These are phyloP conservation scores for Sarocladium kiliense DNA, from an alignment of 2,329 filamentous ascomycete species.

Conservation along the genomic window DNA sequence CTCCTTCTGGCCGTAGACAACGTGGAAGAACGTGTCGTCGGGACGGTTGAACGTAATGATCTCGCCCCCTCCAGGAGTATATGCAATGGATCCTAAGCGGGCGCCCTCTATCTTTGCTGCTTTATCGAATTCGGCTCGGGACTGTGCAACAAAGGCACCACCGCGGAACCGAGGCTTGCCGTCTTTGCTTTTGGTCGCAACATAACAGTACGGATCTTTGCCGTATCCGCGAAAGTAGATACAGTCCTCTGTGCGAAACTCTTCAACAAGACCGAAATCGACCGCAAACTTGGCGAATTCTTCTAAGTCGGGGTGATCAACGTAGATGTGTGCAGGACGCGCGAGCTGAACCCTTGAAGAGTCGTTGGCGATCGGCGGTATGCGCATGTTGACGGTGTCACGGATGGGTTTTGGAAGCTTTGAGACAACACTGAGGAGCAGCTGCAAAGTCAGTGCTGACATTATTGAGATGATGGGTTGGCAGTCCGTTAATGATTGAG, in stretches of 20 bases:
- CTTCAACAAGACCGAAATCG: conserved; percentile 23
- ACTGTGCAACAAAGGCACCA: conserved; percentile 23
- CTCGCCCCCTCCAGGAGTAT: conserved; percentile 28
- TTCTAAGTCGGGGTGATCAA: conserved; percentile 21
- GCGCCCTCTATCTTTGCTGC: conserved; percentile 11
- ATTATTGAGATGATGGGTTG: not conserved
- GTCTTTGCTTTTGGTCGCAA: conserved; percentile 25
- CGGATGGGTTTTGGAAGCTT: not conserved
- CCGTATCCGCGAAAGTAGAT: conserved; percentile 48
- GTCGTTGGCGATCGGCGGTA: conserved; percentile 13
- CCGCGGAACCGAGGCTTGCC: conserved; percentile 19
- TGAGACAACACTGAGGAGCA: not conserved
- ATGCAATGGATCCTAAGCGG: not conserved
- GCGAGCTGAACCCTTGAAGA: conserved; percentile 17
- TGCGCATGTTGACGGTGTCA: not conserved
- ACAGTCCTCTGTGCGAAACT: conserved; percentile 18
- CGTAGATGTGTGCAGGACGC: conserved; percentile 14
- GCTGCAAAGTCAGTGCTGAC: not conserved
- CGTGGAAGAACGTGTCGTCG: conserved; percentile 25
- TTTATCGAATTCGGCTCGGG: conserved; percentile 15
- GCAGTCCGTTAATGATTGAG: no score
- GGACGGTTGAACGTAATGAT: conserved; percentile 28
- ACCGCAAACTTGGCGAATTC: conserved; percentile 18
- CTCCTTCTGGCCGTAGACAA: conserved; percentile 19
- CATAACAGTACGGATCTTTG: conserved; percentile 43